These are phyloP conservation scores for Auricularia sp. DNA, from an alignment of 768 basidiomycete species.

Conservation along the genomic window DNA sequence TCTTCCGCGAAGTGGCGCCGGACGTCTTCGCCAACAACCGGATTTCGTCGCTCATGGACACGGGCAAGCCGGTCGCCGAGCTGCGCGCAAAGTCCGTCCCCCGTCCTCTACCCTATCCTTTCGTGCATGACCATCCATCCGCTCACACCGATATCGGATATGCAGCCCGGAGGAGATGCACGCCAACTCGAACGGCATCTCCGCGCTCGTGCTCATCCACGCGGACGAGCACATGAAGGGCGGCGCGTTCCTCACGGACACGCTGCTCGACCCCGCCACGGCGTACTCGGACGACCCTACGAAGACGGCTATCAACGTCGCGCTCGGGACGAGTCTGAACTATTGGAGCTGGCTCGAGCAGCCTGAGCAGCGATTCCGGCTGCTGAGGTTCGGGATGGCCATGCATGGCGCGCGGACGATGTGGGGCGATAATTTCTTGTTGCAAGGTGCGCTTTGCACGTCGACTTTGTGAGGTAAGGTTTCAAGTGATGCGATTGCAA, in stretches of 20 bases:
- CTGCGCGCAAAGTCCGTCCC: not conserved
- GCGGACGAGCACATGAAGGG: slow-evolving; percentile 16
- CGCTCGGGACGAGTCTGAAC: slow-evolving; percentile 14
- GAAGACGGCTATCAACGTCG: slow-evolving; percentile 18
- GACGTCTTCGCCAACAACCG: slow-evolving; percentile 22
- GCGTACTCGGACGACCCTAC: slow-evolving; percentile 17
- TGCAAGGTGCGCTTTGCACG: not conserved
- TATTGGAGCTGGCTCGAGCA: slow-evolving; percentile 20
- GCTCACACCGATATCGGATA: slow-evolving; percentile 3
- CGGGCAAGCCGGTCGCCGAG: slow-evolving; percentile 6
- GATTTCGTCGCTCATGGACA: slow-evolving; percentile 14
- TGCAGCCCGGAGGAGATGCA: slow-evolving; percentile 11
- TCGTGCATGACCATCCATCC: not conserved
- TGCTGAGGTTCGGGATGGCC: slow-evolving; percentile 21
- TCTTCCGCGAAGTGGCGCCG: slow-evolving; percentile 22
- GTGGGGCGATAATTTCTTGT: not conserved
- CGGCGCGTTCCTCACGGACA: slow-evolving; percentile 14
- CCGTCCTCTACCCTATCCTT: not conserved
- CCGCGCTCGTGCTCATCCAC: slow-evolving; percentile 14
- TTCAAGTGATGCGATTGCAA: not conserved
- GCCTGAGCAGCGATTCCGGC: slow-evolving; percentile 17
- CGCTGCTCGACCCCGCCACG: slow-evolving; percentile 10
- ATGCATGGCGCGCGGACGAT: slow-evolving; percentile 17
- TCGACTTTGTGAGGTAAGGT: not conserved
- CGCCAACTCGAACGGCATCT: slow-evolving; percentile 13